Evolutionary conservation across 148 eudicot genomes (phyloP).

Genomic region (Limonium bicolor): DNA sequence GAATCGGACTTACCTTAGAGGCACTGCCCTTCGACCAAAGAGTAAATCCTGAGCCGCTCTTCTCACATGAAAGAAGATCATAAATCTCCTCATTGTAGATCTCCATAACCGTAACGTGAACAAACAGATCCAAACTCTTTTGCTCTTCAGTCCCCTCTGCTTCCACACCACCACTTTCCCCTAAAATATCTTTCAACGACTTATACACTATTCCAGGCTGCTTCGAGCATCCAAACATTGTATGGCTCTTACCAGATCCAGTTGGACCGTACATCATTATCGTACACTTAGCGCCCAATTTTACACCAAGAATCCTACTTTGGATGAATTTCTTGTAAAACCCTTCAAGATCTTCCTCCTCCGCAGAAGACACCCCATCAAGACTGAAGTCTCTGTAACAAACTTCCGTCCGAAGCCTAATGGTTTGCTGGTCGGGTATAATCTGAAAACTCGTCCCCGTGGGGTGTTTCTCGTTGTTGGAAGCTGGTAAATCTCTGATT

Average conservation of each 20-base stretch:
- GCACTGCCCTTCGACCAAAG: constrained; percentile 82
- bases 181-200: constrained; percentile 63
- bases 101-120: constrained; percentile 79
- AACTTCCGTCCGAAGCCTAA: constrained; percentile 55
- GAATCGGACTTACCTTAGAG: constrained; percentile 53
- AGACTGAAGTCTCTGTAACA: constrained; percentile 80
- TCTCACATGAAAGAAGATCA: constrained; percentile 62
- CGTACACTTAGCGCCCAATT: constrained; percentile 79
- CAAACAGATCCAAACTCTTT: constrained; percentile 33
- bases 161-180: constrained; percentile 15
- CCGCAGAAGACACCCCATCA: constrained; percentile 76
- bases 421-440: constrained; percentile 25
- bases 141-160: constrained; percentile 10
- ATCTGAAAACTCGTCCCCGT: constrained; percentile 20
- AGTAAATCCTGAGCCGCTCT: constrained; percentile 45
- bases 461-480: constrained; percentile 17
- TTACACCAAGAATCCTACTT: constrained; percentile 63
- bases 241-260: constrained; percentile 94
- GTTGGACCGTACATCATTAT: constrained; percentile 98
- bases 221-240: constrained; percentile 76
- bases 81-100: constrained; percentile 95
- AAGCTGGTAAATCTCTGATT: constrained; percentile 52
- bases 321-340: constrained; percentile 66
- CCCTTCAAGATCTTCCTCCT: constrained; percentile 64
- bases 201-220: constrained; percentile 85